Evolutionary conservation across 1,139 yeast species (phyloP), one percentile per base, ranked within the genome.

Genomic region (Yamadazyma spencermartinsiae): DNA sequence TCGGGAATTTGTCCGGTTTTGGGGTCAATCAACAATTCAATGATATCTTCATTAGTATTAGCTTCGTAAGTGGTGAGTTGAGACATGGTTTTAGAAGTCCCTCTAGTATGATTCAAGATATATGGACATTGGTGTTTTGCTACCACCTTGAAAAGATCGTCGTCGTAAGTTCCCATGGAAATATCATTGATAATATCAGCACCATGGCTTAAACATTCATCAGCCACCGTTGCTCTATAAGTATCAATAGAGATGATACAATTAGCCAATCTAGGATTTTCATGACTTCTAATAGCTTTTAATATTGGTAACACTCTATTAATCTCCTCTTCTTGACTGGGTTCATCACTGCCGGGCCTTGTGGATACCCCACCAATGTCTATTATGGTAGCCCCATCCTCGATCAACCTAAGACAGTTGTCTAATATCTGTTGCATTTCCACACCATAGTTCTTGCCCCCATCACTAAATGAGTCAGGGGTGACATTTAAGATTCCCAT

Each of bases 341-440:
- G 83, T 40, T 78, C 86, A 1, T 51, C 52, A 2, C 94, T 77
- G 2, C 88, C 86, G 0, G 98, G 98, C 39, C 94, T 72, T 0
- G 98, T 90, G 0, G 96, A 86, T 42, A 88, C 88, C 1, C 98
- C 98, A 6, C 98, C 98, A 41, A 92, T 76, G 55, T 90, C 98
- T 25, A 92, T 70, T 28, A 94, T 86, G 20, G 72, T 71, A 9
- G 80, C 78, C 0, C 90, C 94, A 15, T 75, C 68, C 0, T 51
- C 50, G 7, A 82, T 77, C 59, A 82, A 71, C 21, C 58, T 46
- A 39, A 62, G 54, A 1, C 80, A 75, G 19, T 65, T 61, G 0
- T 65, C 65, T 3, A 75, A 48, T 2, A 64, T 50, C 3, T 58
- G 51, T 3, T 58, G 56, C 4, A 63, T 58, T 18, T 68, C 50